Conservation (phyloP, 306 rosid species). For the Leucaena leucocephala region DNA sequence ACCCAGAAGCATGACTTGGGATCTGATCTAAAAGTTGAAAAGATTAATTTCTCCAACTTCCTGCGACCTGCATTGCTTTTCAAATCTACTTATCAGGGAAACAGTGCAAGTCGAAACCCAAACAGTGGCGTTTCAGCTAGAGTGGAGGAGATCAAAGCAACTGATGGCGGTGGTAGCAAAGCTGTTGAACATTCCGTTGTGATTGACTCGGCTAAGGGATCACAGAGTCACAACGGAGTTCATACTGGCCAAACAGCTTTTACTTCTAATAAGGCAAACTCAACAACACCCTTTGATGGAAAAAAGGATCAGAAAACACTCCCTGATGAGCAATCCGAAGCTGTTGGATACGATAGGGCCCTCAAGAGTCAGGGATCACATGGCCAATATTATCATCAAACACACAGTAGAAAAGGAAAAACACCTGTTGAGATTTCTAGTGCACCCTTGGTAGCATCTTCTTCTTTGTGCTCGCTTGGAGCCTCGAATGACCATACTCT, state of each 20-base stretch:
- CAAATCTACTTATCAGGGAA: constrained; percentile 27
- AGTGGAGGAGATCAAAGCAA: constrained; percentile 23
- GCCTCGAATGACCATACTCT: constrained; percentile 49
- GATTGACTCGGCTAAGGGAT: constrained; percentile 35
- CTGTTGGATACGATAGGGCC: constrained; percentile 1
- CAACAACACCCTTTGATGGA: constrained; percentile 11
- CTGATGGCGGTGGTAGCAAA: neutral
- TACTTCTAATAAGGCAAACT: constrained; percentile 7
- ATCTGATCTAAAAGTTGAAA: constrained; percentile 24
- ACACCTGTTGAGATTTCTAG: neutral
- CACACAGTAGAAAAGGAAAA: constrained; percentile 30
- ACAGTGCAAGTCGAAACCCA: constrained; percentile 13
- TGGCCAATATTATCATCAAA: constrained; percentile 18
- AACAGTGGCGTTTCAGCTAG: constrained; percentile 11
- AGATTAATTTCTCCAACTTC: constrained; percentile 46
- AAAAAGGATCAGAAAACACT: constrained; percentile 26
- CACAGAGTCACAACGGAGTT: constrained; percentile 22
- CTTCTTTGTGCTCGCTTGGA: constrained; percentile 53
- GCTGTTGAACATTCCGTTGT: neutral
- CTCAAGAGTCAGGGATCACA: constrained; percentile 16
- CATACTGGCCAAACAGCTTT: constrained; percentile 22
- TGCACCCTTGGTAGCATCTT: constrained; percentile 30
- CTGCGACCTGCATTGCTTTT: constrained; percentile 33
- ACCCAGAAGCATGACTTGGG: constrained; percentile 24
- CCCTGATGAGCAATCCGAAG: constrained; percentile 40